Base-by-base conservation (phyloP, 2,329 filamentous ascomycete genomes). In the Aureobasidium vineae region DNA sequence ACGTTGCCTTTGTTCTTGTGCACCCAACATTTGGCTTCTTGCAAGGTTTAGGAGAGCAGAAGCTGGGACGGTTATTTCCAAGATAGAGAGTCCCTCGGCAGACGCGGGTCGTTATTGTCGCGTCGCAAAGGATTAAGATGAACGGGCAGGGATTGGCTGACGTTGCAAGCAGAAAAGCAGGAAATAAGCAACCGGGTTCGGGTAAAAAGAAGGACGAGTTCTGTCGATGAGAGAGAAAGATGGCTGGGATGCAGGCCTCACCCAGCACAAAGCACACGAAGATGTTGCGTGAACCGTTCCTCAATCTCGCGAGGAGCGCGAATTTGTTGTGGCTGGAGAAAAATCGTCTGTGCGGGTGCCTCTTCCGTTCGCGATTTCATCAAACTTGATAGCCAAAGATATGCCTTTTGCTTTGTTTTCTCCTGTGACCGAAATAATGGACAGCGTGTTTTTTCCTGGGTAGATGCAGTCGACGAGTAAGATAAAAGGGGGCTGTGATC, bases 21-120 rank as follows among this genome's bases (percentile, higher is more conserved):
- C 41, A 47, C 41, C 26, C 61, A 65, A 65, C 61, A 65, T 65
- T 56, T 65, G 61, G 49, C 38, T 53, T 64, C 33, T 54, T 53
- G 61, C 61, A 65, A 65, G 61, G 43, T 63, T n/a, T 63, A 33
- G 33, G 19, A 31, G 33, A 41, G 21, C n/a, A 40, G 28, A 43
- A 36, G 6, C 31, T 19, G 19, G 10, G 47, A 47, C 41, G 41
- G 57, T 45, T 38, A 31, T 40, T 40, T 40, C 59, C 43, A 63
- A 50, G 47, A 53, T 19, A 23, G n/a, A 50, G 13, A 7, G 15
- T 3, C 7, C 31, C 59, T 33, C 43, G 33, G 59, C 31, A 49
- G 33, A 36, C 59, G 31, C 43, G 59, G 45, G 31, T 49, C 59
- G 59, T 38, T 50, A 50, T 38, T 50, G 43, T 63, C 45, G 57